Evolutionary conservation across 192 early-diverging fungal genomes (phyloP).

Genomic region (Mortierella claussenii): DNA sequence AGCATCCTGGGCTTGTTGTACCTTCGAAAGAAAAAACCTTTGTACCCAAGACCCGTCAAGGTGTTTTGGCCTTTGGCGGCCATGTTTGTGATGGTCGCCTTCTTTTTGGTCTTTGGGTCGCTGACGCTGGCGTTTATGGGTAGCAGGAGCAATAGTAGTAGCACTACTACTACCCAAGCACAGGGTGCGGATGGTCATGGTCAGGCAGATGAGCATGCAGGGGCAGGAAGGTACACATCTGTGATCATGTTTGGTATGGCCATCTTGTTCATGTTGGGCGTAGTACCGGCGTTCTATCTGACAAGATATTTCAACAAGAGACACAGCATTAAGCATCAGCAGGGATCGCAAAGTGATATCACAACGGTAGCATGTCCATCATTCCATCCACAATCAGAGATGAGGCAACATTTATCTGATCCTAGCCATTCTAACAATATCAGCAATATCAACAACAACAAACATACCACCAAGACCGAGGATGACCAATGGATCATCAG

Average conservation of each 20-base stretch:
- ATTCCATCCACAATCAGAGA: no score
- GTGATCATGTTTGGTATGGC: conserved; percentile 44
- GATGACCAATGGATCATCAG: no score
- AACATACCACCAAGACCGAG: no score
- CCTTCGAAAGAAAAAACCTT: conserved; percentile 44
- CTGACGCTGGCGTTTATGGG: conserved; percentile 35
- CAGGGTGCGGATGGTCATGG: neutral
- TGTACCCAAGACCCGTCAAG: conserved; percentile 54
- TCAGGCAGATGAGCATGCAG: neutral
- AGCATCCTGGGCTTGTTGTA: conserved; percentile 52
- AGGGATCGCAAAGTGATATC: neutral
- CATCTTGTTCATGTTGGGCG: conserved; percentile 27
- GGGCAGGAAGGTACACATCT: conserved; percentile 5
- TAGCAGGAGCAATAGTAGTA: no score
- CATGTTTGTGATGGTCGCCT: conserved; percentile 35
- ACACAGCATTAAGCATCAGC: neutral
- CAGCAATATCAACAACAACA: no score
- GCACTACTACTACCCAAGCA: neutral
- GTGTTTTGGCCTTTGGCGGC: conserved; percentile 45
- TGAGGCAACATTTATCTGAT: no score
- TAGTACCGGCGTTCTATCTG: conserved; percentile 32
- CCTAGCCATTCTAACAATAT: no score
- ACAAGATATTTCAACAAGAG: conserved; percentile 15
- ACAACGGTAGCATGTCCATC: no score
- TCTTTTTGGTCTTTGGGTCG: conserved; percentile 45